Evolutionary conservation across 2,329 filamentous ascomycete genomes (phyloP), one percentile per base, ranked within the genome.

Genomic region (Microdochium bolleyi): DNA sequence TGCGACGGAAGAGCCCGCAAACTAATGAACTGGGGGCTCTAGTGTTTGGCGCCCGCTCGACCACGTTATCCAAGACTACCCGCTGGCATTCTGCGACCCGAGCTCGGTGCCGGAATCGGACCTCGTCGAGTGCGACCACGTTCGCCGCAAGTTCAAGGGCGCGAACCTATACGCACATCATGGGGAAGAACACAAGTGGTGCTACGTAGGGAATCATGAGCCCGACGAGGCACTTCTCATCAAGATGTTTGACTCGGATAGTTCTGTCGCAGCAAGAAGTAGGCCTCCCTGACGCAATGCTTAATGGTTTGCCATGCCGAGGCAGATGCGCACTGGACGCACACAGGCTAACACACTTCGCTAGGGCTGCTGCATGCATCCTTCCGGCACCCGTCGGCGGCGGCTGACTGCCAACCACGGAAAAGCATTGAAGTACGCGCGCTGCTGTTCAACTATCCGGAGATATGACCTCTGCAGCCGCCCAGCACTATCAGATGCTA

Each of bases 31-130:
- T 19, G 9, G n/a, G 21, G 25, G 21, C 11, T 24, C 11, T 37
- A 50, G 49, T 38, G 49, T 50, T 19, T 50, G 49, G 49, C 49
- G 49, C 10, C 49, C 49, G n/a, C 49, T 50, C 22, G 49, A 50
- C 27, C 49, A 50, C n/a, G 49, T 50, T 19, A 37, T 50, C 10
- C 24, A 50, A 38, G 49, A 50, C 27, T 37, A 38, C 14, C 49
- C 49, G 30, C 19, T 50, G 25, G 49, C 49, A 3, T 50, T 50
- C 32, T 50, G 49, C 24, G 49, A 50, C 19, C 49, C 49, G 22
- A 24, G 14, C 13, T 34, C 25, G 4, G 32, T 50, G 32, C 22
- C 49, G n/a, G 49, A 32, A 14, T 24, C 16, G 9, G 49, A 50
- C 25, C 32, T 50, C n/a, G 27, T 50, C 11, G 49, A 50, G 49